These are phyloP conservation scores for Thalia dealbata DNA, from an alignment of 176 grass and related monocot species.

Conservation along the genomic window DNA sequence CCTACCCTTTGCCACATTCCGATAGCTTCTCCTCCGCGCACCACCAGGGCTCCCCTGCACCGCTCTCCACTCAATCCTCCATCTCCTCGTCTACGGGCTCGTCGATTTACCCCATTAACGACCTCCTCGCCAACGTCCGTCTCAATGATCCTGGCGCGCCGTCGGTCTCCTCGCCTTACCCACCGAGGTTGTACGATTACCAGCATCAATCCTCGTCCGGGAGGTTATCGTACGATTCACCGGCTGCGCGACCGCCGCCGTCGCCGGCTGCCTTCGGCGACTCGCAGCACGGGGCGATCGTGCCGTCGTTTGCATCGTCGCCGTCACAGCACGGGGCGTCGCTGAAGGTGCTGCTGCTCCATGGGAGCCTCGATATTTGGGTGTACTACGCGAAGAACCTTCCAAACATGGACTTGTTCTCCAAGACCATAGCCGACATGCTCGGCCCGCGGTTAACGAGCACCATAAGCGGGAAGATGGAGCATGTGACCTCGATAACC, in stretches of 20 bases:
- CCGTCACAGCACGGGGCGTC: conserved; percentile 17
- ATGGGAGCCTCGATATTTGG: conserved; percentile 69
- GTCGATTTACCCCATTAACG: conserved; percentile 41
- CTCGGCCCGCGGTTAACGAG: conserved; percentile 32
- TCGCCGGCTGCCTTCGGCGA: background rate
- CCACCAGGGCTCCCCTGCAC: background rate
- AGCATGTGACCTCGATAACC: conserved; percentile 36
- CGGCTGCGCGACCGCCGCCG: conserved; percentile 24
- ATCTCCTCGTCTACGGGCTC: conserved; percentile 9
- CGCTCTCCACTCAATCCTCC: background rate
- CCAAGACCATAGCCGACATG: conserved; percentile 47
- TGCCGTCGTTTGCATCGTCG: background rate
- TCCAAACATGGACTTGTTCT: conserved; percentile 83
- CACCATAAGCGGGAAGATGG: conserved; percentile 28
- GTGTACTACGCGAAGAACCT: conserved; percentile 48
- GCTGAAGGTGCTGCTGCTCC: conserved; percentile 73
- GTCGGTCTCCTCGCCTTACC: background rate
- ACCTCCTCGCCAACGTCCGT: conserved; percentile 43
- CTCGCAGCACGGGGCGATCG: conserved; percentile 23
- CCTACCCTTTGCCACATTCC: background rate
- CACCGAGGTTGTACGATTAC: conserved; percentile 7
- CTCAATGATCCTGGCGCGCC: conserved; percentile 27
- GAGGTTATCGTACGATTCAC: conserved; percentile 9
- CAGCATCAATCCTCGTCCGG: background rate
- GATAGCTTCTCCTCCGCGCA: conserved; percentile 5